Conservation (phyloP, 2,329 filamentous ascomycete genomes). For the Claviceps quebecensis region DNA sequence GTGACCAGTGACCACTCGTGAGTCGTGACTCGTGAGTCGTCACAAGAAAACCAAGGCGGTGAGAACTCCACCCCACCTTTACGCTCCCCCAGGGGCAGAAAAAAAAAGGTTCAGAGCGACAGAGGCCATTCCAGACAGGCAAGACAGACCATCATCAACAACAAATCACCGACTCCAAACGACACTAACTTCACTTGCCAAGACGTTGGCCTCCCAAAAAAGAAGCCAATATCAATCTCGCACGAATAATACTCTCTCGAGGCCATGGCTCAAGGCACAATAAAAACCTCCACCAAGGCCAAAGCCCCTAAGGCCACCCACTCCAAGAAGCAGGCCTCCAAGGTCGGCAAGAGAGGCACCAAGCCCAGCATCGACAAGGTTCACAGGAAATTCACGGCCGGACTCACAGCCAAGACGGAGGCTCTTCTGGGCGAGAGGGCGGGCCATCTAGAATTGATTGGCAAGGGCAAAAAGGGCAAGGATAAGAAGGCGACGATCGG, state of each 20-base stretch:
- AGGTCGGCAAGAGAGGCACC: conserved; percentile 33
- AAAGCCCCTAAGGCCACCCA: conserved; percentile 26
- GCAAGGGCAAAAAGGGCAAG: conserved; percentile 35
- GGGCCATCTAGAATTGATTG: conserved; percentile 46
- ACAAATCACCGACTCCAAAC: background rate
- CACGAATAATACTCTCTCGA: background rate
- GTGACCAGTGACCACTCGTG: too few species aligned
- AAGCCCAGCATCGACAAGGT: conserved; percentile 36
- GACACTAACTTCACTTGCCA: background rate
- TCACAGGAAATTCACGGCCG: conserved; percentile 40
- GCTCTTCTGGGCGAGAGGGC: conserved; percentile 43
- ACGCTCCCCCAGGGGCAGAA: background rate
- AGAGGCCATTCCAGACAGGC: background rate
- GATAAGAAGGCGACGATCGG: conserved; percentile 23
- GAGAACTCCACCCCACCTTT: background rate
- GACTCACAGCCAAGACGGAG: conserved; percentile 41
- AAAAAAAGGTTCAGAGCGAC: background rate
- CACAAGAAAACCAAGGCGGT: background rate
- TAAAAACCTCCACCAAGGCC: conserved; percentile 32
- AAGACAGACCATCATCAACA: background rate
- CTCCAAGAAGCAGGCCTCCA: conserved; percentile 29
- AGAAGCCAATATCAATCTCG: too few species aligned
- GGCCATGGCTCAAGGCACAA: conserved; percentile 39
- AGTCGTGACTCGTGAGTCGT: too few species aligned
- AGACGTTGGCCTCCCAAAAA: background rate